phyloP scores from a whole-genome alignment of 2,329 filamentous ascomycete species.

The Trichoderma breve region DNA sequence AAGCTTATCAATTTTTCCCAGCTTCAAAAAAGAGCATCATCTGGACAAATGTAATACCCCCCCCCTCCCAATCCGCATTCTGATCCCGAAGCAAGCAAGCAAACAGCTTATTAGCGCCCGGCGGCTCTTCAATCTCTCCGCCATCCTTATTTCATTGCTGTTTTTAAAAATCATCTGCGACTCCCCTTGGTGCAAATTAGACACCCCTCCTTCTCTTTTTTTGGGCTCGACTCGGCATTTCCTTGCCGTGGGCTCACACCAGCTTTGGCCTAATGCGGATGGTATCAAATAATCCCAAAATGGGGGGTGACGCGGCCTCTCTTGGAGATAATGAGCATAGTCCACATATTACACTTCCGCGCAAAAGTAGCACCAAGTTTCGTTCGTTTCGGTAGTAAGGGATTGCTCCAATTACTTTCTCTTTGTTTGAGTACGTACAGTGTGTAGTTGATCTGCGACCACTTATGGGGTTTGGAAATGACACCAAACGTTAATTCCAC shows the following conservation, averaged over 20 bases:
- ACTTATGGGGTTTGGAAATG: background rate
- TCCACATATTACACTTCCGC: constrained; percentile 5
- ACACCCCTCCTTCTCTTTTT: background rate
- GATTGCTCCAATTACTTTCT: background rate
- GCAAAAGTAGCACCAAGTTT: background rate
- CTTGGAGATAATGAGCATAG: background rate
- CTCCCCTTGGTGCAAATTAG: background rate
- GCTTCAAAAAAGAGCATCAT: background rate
- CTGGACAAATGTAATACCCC: background rate
- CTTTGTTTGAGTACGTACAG: background rate
- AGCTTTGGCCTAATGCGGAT: constrained; percentile 2
- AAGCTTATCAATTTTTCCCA: background rate
- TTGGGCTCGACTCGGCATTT: constrained; percentile 7
- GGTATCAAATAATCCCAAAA: constrained; percentile 8
- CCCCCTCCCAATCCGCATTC: background rate
- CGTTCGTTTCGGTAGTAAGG: background rate
- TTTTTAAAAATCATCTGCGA: background rate
- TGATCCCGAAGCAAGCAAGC: background rate
- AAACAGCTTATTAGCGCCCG: background rate
- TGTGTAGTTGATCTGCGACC: background rate
- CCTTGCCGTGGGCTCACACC: constrained; percentile 5
- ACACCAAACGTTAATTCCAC: background rate
- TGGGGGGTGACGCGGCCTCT: constrained; percentile 7
- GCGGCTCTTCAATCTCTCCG: background rate
- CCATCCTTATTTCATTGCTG: background rate